These are phyloP conservation scores for Ammopiptanthus mongolicus DNA, from an alignment of 306 rosid species.

Conservation along the genomic window DNA sequence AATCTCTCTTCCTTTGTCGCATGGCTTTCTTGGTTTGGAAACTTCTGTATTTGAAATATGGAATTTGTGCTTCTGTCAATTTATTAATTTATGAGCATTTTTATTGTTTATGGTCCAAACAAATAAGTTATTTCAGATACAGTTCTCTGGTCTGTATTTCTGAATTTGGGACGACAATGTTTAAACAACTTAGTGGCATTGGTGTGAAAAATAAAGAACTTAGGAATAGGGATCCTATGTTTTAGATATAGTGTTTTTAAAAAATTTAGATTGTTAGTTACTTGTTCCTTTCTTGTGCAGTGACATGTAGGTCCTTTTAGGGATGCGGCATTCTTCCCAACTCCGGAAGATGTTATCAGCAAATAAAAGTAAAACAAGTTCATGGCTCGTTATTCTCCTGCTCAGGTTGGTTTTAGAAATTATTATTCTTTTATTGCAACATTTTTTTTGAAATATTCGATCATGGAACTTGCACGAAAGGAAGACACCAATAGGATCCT, in stretches of 20 bases:
- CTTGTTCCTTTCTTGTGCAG: neutral
- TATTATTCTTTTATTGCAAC: neutral
- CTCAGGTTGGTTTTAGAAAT: slow-evolving; percentile 11
- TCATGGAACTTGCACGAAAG: neutral
- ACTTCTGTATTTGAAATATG: neutral
- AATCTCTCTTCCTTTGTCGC: slow-evolving; percentile 7
- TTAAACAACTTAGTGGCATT: neutral
- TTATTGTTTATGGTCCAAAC: neutral
- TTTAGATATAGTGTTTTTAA: neutral
- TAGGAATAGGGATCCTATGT: neutral
- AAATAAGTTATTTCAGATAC: neutral
- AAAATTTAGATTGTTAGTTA: neutral
- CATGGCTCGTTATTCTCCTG: neutral
- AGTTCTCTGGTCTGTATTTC: neutral
- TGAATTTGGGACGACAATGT: neutral
- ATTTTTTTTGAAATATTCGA: neutral
- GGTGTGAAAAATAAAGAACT: neutral
- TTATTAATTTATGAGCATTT: neutral
- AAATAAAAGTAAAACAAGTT: slow-evolving; percentile 14
- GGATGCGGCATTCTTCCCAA: slow-evolving; percentile 11
- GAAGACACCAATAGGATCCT: neutral
- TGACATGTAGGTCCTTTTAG: neutral
- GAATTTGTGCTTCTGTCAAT: slow-evolving; percentile 2
- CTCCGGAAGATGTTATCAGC: neutral
- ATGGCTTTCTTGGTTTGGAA: neutral